These are phyloP conservation scores for Trichoderma sp. DNA, from an alignment of 2,329 filamentous ascomycete genomes.

Conservation along the genomic window DNA sequence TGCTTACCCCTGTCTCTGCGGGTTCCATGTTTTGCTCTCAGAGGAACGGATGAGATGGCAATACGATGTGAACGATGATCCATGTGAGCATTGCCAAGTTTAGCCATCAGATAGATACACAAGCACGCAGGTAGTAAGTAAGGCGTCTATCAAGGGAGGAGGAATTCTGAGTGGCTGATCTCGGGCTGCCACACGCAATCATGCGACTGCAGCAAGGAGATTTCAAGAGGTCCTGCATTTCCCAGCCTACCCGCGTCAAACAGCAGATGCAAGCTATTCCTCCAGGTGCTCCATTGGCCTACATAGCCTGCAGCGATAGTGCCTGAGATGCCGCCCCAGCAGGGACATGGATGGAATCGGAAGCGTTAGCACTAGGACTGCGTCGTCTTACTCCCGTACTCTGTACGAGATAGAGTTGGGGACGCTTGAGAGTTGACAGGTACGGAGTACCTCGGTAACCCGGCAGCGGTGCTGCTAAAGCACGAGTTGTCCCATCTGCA, in stretches of 20 bases:
- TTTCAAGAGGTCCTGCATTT: background rate
- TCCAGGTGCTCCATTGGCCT: background rate
- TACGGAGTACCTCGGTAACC: background rate
- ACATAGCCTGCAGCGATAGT: background rate
- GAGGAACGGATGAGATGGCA: background rate
- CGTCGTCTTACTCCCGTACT: background rate
- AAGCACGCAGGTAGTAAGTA: background rate
- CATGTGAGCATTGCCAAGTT: background rate
- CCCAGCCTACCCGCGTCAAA: background rate
- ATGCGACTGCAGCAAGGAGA: background rate
- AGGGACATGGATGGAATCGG: background rate
- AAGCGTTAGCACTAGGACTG: background rate
- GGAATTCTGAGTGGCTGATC: background rate
- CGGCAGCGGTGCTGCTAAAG: background rate
- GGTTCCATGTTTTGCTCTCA: background rate
- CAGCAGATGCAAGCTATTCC: background rate
- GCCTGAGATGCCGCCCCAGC: background rate
- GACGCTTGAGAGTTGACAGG: conserved; percentile 1
- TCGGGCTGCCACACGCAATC: background rate
- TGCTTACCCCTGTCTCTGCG: background rate
- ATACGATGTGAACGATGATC: background rate
- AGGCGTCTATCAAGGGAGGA: background rate
- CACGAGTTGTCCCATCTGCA: background rate
- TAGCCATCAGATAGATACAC: background rate
- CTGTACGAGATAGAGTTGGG: background rate